Evolutionary conservation across 2,329 filamentous ascomycete species (phyloP).

Genomic region (Phaeophleospora eucalypticola): DNA sequence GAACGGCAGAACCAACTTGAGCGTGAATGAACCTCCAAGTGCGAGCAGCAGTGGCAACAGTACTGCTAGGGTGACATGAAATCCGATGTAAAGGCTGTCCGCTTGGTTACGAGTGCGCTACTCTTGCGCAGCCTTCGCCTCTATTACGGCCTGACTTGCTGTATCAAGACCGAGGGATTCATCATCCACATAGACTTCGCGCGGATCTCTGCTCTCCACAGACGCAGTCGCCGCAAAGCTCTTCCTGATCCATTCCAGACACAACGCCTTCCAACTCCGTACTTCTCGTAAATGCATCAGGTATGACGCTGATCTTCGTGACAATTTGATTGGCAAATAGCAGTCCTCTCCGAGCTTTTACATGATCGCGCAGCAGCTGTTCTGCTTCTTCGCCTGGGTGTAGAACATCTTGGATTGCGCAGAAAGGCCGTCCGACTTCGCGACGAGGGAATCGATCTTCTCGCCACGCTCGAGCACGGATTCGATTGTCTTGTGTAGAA

Average conservation of each 20-base stretch:
- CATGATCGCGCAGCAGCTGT: constrained; percentile 57
- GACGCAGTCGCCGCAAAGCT: too few relatives aligned
- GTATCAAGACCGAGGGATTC: too few relatives aligned
- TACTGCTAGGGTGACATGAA: too few relatives aligned
- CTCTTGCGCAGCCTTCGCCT: too few relatives aligned
- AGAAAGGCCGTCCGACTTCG: constrained; percentile 87
- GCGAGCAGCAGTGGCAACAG: not conserved
- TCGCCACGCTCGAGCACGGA: constrained; percentile 85
- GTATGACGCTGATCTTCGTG: not conserved
- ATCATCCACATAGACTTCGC: not conserved
- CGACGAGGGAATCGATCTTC: constrained; percentile 92
- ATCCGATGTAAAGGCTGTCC: too few relatives aligned
- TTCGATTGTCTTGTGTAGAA: constrained; percentile 95
- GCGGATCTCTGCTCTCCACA: too few relatives aligned
- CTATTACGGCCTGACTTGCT: not conserved
- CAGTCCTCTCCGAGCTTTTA: constrained; percentile 29
- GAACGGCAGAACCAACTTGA: not conserved
- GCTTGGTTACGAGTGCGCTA: too few relatives aligned
- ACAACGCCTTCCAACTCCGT: not conserved
- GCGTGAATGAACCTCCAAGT: not conserved
- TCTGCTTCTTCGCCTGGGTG: constrained; percentile 62
- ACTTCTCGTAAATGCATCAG: not conserved
- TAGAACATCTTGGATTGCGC: constrained; percentile 98
- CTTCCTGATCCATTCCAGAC: not conserved
- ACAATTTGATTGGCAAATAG: not conserved